Evolutionary conservation across 805 yeast species (phyloP).

Genomic region (Ogataea angusta): DNA sequence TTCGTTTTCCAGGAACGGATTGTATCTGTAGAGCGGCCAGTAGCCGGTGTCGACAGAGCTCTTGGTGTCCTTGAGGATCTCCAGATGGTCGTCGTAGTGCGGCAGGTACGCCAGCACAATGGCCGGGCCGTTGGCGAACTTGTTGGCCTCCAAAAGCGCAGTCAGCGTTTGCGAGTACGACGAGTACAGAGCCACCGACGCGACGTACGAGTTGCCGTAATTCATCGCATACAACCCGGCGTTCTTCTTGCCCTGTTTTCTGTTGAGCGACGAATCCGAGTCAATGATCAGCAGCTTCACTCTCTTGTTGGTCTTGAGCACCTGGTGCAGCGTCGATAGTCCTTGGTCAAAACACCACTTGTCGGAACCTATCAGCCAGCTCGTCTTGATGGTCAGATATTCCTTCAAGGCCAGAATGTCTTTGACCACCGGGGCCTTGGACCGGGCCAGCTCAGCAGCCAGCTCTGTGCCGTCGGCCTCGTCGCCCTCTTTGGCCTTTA

Average conservation of each 20-base stretch:
- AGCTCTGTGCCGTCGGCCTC: constrained; percentile 28
- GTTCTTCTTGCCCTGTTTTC: constrained; percentile 74
- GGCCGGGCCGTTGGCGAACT: constrained; percentile 79
- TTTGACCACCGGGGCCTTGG: constrained; percentile 36
- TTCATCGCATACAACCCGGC: constrained; percentile 94
- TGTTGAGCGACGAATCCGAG: constrained; percentile 62
- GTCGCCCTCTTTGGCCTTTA: constrained; percentile 41
- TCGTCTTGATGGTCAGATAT: constrained; percentile 45
- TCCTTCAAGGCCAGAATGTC: constrained; percentile 44
- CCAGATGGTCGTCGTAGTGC: constrained; percentile 66
- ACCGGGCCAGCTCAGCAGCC: constrained; percentile 35
- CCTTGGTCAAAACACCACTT: constrained; percentile 95
- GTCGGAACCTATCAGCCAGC: constrained; percentile 92
- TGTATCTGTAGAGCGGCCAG: constrained; percentile 91
- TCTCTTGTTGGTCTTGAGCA: constrained; percentile 64
- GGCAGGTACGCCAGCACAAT: constrained; percentile 89
- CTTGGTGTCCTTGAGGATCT: constrained; percentile 82
- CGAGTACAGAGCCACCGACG: constrained; percentile 89
- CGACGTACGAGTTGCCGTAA: constrained; percentile 84
- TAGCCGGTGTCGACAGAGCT: constrained; percentile 89
- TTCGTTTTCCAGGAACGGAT: constrained; percentile 52
- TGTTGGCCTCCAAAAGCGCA: constrained; percentile 86
- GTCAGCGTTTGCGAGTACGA: constrained; percentile 91
- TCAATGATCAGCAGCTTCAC: constrained; percentile 85
- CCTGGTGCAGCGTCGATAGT: constrained; percentile 84